Conservation (phyloP, 768 basidiomycete genomes). For the Sporobolomyces phaffii region DNA sequence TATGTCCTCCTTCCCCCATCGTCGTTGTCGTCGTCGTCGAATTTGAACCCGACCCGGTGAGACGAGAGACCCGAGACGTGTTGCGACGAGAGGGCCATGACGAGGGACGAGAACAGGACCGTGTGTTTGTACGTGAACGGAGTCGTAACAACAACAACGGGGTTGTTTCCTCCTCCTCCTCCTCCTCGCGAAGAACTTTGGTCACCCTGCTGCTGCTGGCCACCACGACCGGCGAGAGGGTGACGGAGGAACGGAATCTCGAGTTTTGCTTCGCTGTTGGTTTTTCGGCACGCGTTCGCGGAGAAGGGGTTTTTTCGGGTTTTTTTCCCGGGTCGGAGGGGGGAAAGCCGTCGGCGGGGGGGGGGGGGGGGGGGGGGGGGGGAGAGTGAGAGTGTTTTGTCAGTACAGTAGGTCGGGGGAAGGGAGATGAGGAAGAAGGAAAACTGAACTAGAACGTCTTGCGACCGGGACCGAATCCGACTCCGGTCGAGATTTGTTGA, state of each 20-base stretch:
- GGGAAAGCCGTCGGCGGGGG: too few species aligned
- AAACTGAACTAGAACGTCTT: conserved; percentile 16
- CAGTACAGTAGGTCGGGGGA: too few species aligned
- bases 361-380: too few species aligned
- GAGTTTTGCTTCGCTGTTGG: conserved; percentile 35
- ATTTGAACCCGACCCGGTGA: background rate
- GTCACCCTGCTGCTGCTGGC: too few species aligned
- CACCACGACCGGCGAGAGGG: background rate
- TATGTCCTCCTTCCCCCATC: background rate
- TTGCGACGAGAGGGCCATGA: conserved; percentile 17
- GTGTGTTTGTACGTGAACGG: conserved; percentile 28
- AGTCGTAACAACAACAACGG: too few species aligned
- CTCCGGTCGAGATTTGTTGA: conserved; percentile 23
- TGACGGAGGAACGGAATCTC: conserved; percentile 30
- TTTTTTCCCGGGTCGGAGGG: too few species aligned
- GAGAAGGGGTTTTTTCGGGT: too few species aligned
- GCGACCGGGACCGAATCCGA: conserved; percentile 6
- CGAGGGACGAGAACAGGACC: conserved; percentile 21
- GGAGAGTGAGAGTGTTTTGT: too few species aligned
- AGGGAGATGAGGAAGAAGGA: background rate
- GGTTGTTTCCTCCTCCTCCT: too few species aligned
- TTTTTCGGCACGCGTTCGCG: too few species aligned
- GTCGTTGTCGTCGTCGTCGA: background rate
- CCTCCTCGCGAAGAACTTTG: background rate
- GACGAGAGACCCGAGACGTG: conserved; percentile 26